Evolutionary conservation across 1,284 basidiomycete genomes (phyloP).

Genomic region (Coriolopsis trogii): DNA sequence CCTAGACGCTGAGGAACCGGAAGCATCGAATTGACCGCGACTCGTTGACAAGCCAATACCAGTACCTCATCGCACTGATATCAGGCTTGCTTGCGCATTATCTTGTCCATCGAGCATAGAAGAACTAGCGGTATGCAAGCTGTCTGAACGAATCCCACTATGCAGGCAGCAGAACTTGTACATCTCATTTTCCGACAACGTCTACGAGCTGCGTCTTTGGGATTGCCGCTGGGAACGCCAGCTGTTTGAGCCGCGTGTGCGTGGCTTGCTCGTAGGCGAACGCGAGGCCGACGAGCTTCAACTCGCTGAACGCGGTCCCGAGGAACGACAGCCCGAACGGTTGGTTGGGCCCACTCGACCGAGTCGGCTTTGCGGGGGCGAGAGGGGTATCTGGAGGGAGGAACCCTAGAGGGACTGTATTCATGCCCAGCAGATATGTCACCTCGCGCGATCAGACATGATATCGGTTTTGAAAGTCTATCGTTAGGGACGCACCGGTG

Average conservation of each 20-base stretch:
- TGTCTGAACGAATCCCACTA: too few species aligned
- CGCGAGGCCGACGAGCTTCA: slow-evolving; percentile 57
- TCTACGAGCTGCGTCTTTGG: slow-evolving; percentile 64
- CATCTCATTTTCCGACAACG: too few species aligned
- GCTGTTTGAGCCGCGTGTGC: slow-evolving; percentile 50
- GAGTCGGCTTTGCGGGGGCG: slow-evolving; percentile 36
- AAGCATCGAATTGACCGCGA: too few species aligned
- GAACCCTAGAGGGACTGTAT: slow-evolving; percentile 64
- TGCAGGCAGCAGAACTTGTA: too few species aligned
- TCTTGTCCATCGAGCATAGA: too few species aligned
- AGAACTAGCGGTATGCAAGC: too few species aligned
- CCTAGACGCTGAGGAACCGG: too few species aligned
- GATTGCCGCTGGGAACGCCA: slow-evolving; percentile 57
- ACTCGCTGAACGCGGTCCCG: slow-evolving; percentile 66
- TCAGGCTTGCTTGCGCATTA: too few species aligned
- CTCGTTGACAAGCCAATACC: too few species aligned
- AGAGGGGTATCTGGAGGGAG: slow-evolving; percentile 49
- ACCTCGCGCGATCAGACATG: too few species aligned
- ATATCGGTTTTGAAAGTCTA: not conserved
- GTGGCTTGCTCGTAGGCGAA: slow-evolving; percentile 73
- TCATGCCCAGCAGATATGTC: too few species aligned
- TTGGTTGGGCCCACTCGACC: slow-evolving; percentile 58
- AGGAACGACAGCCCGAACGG: slow-evolving; percentile 69
- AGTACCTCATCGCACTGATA: too few species aligned
- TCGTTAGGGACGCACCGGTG: slow-evolving; percentile 42